A percentile compares a stretch with the other conserved stretches of the same genome.
phyloP scores from a whole-genome alignment of 2,329 filamentous ascomycete species.

The Dryadomyces sulphureus region DNA sequence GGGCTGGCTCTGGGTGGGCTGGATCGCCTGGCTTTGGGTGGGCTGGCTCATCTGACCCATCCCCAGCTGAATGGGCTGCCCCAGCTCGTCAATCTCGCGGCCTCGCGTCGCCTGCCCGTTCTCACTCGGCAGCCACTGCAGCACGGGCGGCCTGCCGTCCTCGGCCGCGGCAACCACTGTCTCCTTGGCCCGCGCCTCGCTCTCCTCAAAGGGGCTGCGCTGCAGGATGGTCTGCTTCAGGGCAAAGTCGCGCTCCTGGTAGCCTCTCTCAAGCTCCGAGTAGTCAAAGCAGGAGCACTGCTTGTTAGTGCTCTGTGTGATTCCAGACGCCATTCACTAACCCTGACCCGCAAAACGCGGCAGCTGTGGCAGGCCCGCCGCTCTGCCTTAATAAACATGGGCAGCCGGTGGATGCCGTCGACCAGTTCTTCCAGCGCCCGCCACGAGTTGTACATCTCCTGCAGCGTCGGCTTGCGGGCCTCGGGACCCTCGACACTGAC shows the following conservation, averaged over 20 bases:
- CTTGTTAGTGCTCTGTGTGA: neutral
- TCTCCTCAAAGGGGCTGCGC: neutral
- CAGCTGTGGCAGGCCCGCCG: constrained; percentile 8
- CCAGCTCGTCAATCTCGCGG: constrained; percentile 2
- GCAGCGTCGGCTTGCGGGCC: constrained; percentile 4
- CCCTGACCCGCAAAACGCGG: constrained; percentile 5
- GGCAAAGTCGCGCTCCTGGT: constrained; percentile 1
- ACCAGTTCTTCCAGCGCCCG: constrained; percentile 8
- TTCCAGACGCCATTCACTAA: neutral
- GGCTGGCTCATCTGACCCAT: too few relatives aligned
- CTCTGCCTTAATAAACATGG: constrained; percentile 8
- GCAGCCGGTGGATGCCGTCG: constrained; percentile 5
- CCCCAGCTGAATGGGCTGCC: constrained; percentile 1
- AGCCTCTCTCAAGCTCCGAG: constrained; percentile 5
- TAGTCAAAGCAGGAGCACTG: constrained; percentile 11
- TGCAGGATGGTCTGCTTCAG: constrained; percentile 3
- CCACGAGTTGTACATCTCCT: constrained; percentile 13
- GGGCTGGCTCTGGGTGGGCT: neutral
- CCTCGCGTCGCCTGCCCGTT: neutral
- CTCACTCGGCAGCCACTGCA: neutral
- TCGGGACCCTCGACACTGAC: neutral
- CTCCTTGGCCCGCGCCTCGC: neutral
- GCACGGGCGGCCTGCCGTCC: neutral
- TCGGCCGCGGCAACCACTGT: too few relatives aligned
- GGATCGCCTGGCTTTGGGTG: neutral